A percentile compares a stretch with the other conserved stretches of the same genome.
Evolutionary conservation across 2,329 filamentous ascomycete genomes (phyloP).

Genomic region (Aspergillus udagawae): DNA sequence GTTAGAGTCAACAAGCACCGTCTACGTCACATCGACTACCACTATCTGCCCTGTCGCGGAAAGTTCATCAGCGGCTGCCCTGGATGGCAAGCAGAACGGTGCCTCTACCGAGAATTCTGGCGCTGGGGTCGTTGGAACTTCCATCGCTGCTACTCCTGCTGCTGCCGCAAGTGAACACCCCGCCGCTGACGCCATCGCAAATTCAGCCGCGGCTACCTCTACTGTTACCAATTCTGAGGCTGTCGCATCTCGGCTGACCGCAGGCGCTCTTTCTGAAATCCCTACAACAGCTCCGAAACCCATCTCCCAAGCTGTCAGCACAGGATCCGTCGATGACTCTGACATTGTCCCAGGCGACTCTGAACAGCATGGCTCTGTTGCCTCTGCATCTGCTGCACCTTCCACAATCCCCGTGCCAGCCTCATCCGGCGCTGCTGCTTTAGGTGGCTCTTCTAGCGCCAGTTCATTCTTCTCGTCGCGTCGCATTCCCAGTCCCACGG

Average conservation of each 20-base stretch:
- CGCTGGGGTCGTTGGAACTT: neutral
- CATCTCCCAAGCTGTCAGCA: neutral
- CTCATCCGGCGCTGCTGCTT: neutral
- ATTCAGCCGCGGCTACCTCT: neutral
- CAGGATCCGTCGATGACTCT: neutral
- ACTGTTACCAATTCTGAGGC: neutral
- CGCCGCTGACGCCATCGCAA: neutral
- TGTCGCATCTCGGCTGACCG: neutral
- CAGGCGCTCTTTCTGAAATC: neutral
- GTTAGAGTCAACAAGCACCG: constrained; percentile 4
- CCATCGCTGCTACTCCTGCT: neutral
- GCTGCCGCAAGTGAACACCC: neutral
- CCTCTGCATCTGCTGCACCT: neutral
- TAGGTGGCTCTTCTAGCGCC: neutral
- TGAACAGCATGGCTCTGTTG: neutral
- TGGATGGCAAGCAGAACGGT: neutral
- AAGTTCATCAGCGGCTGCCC: neutral
- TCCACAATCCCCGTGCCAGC: neutral
- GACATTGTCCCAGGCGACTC: neutral
- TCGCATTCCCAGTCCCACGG: neutral
- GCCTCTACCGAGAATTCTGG: neutral
- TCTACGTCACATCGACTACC: constrained; percentile 10
- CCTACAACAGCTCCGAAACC: neutral
- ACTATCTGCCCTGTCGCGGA: constrained; percentile 17
- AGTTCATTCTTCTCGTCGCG: neutral